Conservation (phyloP, 75 land plant species). For the Selaginella tamariscina region DNA sequence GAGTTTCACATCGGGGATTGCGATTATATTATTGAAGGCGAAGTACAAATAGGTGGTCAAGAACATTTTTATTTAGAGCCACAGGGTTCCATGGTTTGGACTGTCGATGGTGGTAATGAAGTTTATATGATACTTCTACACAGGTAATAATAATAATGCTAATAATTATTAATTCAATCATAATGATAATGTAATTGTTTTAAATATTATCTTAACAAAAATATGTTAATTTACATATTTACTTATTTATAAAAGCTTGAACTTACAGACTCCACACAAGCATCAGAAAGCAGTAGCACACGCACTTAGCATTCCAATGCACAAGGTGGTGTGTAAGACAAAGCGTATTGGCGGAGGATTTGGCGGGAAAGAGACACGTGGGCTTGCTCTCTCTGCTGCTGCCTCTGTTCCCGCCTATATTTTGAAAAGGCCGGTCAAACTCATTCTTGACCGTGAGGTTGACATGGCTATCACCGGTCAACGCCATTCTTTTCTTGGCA, state of each 20-base stretch:
- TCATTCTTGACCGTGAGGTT: slow-evolving; percentile 72
- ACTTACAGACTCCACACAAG: slow-evolving; percentile 71
- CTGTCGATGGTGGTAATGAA: slow-evolving; percentile 85
- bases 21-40: slow-evolving; percentile 68
- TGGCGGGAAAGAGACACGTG: slow-evolving; percentile 95
- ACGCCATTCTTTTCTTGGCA: slow-evolving; percentile 86
- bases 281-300: slow-evolving; percentile 69
- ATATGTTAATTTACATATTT: background rate
- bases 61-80: slow-evolving; percentile 97
- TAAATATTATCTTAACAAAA: background rate
- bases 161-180: too few species aligned
- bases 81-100: slow-evolving; percentile 61
- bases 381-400: slow-evolving; percentile 61
- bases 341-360: slow-evolving; percentile 97
- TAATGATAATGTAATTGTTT: too few species aligned
- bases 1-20: slow-evolving; percentile 48
- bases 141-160: slow-evolving; percentile 40
- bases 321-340: slow-evolving; percentile 88
- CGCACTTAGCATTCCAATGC: slow-evolving; percentile 80
- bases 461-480: slow-evolving; percentile 93
- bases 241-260: too few species aligned
- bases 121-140: slow-evolving; percentile 83
- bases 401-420: slow-evolving; percentile 82
- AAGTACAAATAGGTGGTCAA: slow-evolving; percentile 86
- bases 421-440: slow-evolving; percentile 66